Evolutionary conservation across 306 rosid species (phyloP).

Genomic region (Elaeagnus macrophylla): DNA sequence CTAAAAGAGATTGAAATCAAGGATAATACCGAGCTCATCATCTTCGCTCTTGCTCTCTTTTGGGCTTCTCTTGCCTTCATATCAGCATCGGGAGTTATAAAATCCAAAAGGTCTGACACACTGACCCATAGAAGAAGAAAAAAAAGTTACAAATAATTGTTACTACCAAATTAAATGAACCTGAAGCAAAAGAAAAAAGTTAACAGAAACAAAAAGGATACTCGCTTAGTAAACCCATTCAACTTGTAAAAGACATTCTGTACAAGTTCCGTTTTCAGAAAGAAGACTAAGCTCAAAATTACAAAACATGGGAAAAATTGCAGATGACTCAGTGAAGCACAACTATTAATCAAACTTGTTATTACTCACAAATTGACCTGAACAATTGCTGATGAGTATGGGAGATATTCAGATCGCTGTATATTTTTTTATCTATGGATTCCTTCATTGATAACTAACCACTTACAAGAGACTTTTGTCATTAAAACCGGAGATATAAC

Average conservation of each 20-base stretch:
- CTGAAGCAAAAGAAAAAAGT: neutral
- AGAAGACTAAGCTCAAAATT: neutral
- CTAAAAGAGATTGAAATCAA: slow-evolving; percentile 12
- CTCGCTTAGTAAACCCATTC: neutral
- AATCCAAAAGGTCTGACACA: slow-evolving; percentile 97
- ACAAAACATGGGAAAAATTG: neutral
- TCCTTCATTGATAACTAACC: neutral
- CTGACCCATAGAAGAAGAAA: slow-evolving; percentile 35
- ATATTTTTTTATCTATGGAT: neutral
- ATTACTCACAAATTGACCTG: neutral
- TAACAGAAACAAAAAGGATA: neutral
- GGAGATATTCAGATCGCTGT: no score
- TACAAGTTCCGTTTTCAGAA: no score
- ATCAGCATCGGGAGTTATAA: slow-evolving; percentile 88
- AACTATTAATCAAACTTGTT: neutral
- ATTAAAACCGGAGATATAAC: no score
- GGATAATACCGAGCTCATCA: slow-evolving; percentile 17
- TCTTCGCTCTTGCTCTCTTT: slow-evolving; percentile 90
- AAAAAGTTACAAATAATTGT: neutral
- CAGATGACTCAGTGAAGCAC: neutral
- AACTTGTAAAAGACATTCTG: neutral
- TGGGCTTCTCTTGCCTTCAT: slow-evolving; percentile 89
- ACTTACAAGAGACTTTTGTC: no score
- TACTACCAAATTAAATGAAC: neutral
- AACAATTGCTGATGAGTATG: no score